These are phyloP conservation scores for Termitomyces sp. DNA, from an alignment of 768 basidiomycete species.

Conservation along the genomic window DNA sequence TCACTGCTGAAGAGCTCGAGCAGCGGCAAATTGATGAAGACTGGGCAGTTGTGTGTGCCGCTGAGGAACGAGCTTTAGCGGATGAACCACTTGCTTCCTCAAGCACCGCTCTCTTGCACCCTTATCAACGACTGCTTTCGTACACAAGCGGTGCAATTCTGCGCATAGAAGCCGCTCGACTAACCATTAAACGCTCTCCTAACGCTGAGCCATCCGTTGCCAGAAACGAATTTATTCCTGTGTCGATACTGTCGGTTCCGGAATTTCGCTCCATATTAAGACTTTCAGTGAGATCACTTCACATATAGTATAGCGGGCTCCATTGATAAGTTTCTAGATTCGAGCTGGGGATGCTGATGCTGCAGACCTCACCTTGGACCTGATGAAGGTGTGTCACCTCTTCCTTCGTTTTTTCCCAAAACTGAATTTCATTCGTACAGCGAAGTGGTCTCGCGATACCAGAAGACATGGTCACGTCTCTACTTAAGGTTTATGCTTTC, in stretches of 20 bases:
- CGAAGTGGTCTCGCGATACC: slow-evolving; percentile 41
- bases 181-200: slow-evolving; percentile 15
- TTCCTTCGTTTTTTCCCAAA: not conserved
- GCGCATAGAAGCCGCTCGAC: slow-evolving; percentile 30
- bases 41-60: slow-evolving; percentile 28
- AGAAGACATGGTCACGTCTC: slow-evolving; percentile 40
- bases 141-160: slow-evolving; percentile 34
- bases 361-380: slow-evolving; percentile 47
- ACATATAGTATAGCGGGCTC: not conserved
- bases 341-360: slow-evolving; percentile 43
- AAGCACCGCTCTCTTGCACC: slow-evolving; percentile 3
- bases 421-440: slow-evolving; percentile 25
- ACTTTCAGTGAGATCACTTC: slow-evolving; percentile 39
- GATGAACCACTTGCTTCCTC: slow-evolving; percentile 6
- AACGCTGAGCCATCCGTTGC: slow-evolving; percentile 12
- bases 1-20: slow-evolving; percentile 13
- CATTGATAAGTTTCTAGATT: slow-evolving; percentile 35
- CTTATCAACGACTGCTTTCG: slow-evolving; percentile 34
- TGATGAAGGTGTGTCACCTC: slow-evolving; percentile 50
- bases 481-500: slow-evolving; percentile 51
- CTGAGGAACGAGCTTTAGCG: slow-evolving; percentile 28
- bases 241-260: slow-evolving; percentile 43
- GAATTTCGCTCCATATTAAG: slow-evolving; percentile 61
- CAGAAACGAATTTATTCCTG: slow-evolving; percentile 31
- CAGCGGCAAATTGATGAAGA: slow-evolving; percentile 31